phyloP scores from a whole-genome alignment of 179 eudicot genomes.

The Beta corolliflora region DNA sequence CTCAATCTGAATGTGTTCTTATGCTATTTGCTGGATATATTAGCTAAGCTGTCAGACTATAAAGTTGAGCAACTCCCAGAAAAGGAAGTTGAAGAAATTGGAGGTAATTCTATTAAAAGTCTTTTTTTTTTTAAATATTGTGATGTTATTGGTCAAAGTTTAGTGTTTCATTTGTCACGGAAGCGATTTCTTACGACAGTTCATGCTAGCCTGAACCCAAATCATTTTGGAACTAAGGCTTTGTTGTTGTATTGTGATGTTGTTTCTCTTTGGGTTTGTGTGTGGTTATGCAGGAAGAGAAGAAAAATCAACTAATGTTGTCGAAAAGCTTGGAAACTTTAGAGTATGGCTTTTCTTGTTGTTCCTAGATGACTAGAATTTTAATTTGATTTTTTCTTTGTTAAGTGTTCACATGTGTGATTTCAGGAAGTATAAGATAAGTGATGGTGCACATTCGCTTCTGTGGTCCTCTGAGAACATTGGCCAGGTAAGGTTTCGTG shows the following conservation, averaged over 20 bases:
- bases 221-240: too few relatives aligned
- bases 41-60: constrained; percentile 27
- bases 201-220: too few relatives aligned
- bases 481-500: constrained; percentile 70
- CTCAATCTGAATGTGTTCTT: neutral
- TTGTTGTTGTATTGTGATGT: neutral
- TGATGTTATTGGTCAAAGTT: neutral
- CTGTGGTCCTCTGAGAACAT: constrained; percentile 67
- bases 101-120: constrained; percentile 47
- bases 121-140: neutral
- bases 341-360: constrained; percentile 50
- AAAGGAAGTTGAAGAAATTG: constrained; percentile 71
- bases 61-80: constrained; percentile 72
- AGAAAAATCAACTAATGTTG: constrained; percentile 51
- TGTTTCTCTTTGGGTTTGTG: neutral
- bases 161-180: too few relatives aligned
- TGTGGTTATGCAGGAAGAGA: constrained; percentile 63
- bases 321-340: constrained; percentile 65
- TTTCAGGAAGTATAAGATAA: constrained; percentile 69
- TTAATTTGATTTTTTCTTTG: neutral
- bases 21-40: neutral
- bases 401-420: neutral
- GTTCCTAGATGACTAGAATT: neutral
- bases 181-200: neutral
- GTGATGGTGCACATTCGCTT: constrained; percentile 66